phyloP scores from a whole-genome alignment of 2,329 filamentous ascomycete species.

The Cryphonectria parasitica region DNA sequence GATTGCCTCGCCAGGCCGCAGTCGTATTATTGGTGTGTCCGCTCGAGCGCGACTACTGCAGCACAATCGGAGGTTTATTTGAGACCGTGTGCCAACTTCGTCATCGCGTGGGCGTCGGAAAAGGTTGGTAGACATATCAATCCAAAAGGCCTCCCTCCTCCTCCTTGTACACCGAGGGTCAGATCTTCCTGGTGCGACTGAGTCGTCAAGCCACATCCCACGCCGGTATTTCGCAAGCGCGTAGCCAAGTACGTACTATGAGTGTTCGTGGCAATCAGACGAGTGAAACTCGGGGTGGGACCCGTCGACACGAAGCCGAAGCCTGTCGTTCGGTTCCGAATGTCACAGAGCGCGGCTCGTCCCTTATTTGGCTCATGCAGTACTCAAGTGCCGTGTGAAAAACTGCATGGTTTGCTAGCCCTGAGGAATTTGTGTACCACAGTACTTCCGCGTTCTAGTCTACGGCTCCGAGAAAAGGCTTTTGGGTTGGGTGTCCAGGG shows the following conservation, averaged over 20 bases:
- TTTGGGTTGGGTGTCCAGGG: background rate
- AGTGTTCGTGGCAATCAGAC: background rate
- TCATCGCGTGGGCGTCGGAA: background rate
- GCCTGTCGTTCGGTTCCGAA: slow-evolving; percentile 6
- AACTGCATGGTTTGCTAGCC: background rate
- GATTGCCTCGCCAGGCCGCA: slow-evolving; percentile 3
- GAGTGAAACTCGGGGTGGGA: background rate
- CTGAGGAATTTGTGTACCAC: background rate
- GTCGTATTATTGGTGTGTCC: background rate
- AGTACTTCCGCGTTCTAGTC: slow-evolving; percentile 2
- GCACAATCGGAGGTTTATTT: slow-evolving; percentile 11
- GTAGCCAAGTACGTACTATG: background rate
- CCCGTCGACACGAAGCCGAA: slow-evolving; percentile 1
- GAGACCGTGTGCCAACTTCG: background rate
- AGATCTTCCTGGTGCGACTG: slow-evolving; percentile 1
- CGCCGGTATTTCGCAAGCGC: slow-evolving; percentile 9
- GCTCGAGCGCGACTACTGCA: slow-evolving; percentile 10
- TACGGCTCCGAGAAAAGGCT: background rate
- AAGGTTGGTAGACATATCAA: background rate
- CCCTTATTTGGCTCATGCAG: slow-evolving; percentile 13
- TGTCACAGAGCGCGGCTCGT: slow-evolving; percentile 9
- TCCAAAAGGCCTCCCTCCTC: background rate
- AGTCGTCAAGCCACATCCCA: background rate
- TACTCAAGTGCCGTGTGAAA: slow-evolving; percentile 1
- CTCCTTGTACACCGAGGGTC: background rate